Percentiles rank a stretch among this genome's conserved stretches.
These are phyloP conservation scores for Lactarius evosmus DNA, from an alignment of 768 basidiomycete species.

Conservation along the genomic window DNA sequence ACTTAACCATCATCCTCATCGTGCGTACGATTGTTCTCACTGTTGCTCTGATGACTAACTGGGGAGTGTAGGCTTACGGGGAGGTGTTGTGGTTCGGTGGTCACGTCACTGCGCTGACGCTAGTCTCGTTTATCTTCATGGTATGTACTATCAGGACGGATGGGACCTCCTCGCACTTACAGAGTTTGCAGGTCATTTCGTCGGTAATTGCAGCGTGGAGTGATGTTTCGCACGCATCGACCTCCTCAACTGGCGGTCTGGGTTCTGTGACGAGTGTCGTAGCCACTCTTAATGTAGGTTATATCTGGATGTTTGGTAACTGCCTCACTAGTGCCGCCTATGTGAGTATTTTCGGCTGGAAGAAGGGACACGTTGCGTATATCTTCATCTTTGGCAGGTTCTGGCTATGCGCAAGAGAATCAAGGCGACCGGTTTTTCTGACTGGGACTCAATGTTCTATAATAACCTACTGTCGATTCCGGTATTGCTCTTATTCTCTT, in stretches of 20 bases:
- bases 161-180: not conserved
- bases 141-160: slow-evolving; percentile 40
- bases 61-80: slow-evolving; percentile 74
- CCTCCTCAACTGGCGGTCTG: slow-evolving; percentile 30
- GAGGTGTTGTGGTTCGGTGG: slow-evolving; percentile 98
- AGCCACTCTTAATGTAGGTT: slow-evolving; percentile 68
- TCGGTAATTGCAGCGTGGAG: slow-evolving; percentile 97
- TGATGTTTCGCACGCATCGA: slow-evolving; percentile 44
- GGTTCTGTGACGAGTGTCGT: slow-evolving; percentile 46
- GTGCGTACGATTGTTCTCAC: slow-evolving; percentile 44
- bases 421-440: slow-evolving; percentile 91
- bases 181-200: slow-evolving; percentile 66
- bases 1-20: slow-evolving; percentile 97
- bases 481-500: slow-evolving; percentile 74
- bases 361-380: not conserved
- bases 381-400: slow-evolving; percentile 50
- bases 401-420: slow-evolving; percentile 95
- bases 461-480: slow-evolving; percentile 96
- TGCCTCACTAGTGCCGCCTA: slow-evolving; percentile 89
- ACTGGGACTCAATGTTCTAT: slow-evolving; percentile 99
- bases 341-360: slow-evolving; percentile 45
- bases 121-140: slow-evolving; percentile 91
- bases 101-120: slow-evolving; percentile 78
- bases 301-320: slow-evolving; percentile 95
- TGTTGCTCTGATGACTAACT: slow-evolving; percentile 3